Evolutionary conservation across 2,329 filamentous ascomycete genomes (phyloP), one percentile per base, ranked within the genome.

Genomic region (Chaetomium sp.): DNA sequence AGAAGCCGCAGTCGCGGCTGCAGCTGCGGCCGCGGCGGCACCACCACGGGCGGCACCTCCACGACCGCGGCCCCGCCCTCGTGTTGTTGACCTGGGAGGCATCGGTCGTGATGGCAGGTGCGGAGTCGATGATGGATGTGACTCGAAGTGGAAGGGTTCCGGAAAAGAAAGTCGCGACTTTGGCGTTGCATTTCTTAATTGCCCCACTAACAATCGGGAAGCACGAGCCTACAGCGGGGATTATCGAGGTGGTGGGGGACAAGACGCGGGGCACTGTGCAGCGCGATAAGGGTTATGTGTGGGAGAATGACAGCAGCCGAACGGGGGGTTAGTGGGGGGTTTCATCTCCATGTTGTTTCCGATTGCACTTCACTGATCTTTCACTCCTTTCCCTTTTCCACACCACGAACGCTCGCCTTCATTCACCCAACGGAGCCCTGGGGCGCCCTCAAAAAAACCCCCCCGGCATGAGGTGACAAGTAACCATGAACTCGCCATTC

Each of bases 401-500:
- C 3, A 27, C 19, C 19, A 27, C 19, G 19, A 27, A 27, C 19
- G 19, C 19, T 27, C 19, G 19, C 19, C 19, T 27, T 27, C 19
- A 27, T 27, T 14, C 11, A 42, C 10, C 40, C 14, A 14, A 10
- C 6, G 40, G 14, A n/a, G 12, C 7, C 27, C 36, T 32, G 41
- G 47, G 46, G 42, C 32, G 37, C 8, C 48, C 42, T n/a, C 37
- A n/a, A 27, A 35, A 32, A n/a, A 27, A 27, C 19, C 19, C 19
- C 19, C 19, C 35, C 35, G 46, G 19, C 42, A 62, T 60, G 58
- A 62, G 52, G 53, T 56, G 49, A 57, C 52, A 49, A 37, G 61
- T 61, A 27, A 41, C 42, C 61, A 78, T 81, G 78, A 71, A 72
- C 59, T 90, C 86, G n/a, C 89, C 90, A 7, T 95, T 95, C 68